Evolutionary conservation across 75 land plant species (phyloP).

Genomic region (Pinus taeda): DNA sequence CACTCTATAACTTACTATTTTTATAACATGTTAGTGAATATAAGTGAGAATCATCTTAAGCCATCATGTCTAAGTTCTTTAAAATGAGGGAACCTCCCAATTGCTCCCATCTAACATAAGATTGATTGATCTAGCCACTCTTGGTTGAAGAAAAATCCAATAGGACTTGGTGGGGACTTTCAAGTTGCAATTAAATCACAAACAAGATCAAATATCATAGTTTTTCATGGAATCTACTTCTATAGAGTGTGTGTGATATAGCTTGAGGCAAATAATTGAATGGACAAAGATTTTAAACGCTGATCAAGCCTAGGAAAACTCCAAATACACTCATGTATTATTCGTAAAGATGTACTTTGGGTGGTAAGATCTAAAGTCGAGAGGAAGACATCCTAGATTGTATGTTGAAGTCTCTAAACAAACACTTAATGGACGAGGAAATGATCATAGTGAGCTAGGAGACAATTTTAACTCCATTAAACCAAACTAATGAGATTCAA

Average conservation of each 20-base stretch:
- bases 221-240: neutral
- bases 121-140: constrained; percentile 1
- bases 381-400: neutral
- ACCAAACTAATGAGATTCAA: too few relatives aligned
- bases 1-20: neutral
- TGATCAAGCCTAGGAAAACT: neutral
- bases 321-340: neutral
- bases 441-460: neutral
- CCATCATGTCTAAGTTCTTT: neutral
- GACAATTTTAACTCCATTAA: too few relatives aligned
- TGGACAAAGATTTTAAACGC: neutral
- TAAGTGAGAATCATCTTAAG: neutral
- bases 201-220: neutral
- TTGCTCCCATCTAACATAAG: neutral
- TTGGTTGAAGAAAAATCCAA: neutral
- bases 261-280: neutral
- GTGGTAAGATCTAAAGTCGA: neutral
- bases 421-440: neutral
- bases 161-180: neutral
- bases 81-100: neutral
- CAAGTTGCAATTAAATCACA: neutral
- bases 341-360: neutral
- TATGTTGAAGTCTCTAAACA: neutral
- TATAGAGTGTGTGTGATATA: neutral
- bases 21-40: neutral